Conservation (phyloP, 768 basidiomycete species). For the Trametes coccinea region DNA sequence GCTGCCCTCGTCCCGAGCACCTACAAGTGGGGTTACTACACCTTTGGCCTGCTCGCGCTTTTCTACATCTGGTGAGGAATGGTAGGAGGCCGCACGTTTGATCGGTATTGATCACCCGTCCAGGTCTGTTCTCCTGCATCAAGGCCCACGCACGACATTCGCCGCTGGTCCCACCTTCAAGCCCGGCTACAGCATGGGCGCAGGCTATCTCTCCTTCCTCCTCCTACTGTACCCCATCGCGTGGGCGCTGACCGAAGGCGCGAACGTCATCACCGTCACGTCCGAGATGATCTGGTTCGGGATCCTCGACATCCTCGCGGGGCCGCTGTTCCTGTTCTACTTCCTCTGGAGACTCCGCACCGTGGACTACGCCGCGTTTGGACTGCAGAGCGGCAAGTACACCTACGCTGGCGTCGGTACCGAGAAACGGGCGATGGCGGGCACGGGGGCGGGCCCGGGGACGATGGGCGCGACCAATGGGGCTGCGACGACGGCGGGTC, state of each 20-base stretch:
- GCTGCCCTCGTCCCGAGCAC: slow-evolving; percentile 48
- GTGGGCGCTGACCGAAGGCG: slow-evolving; percentile 58
- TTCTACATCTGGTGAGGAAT: slow-evolving; percentile 38
- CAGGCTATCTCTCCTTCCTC: slow-evolving; percentile 50
- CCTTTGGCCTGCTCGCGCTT: slow-evolving; percentile 46
- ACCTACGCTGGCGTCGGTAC: slow-evolving; percentile 13
- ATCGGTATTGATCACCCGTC: not conserved
- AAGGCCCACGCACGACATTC: slow-evolving; percentile 31
- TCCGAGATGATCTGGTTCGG: slow-evolving; percentile 59
- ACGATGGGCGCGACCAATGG: not conserved
- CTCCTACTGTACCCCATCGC: slow-evolving; percentile 59
- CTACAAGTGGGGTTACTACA: slow-evolving; percentile 55
- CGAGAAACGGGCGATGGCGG: not conserved
- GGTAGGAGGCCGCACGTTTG: not conserved
- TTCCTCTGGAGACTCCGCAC: slow-evolving; percentile 31
- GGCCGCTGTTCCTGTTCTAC: slow-evolving; percentile 38
- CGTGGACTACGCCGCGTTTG: slow-evolving; percentile 31
- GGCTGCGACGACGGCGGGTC: no score
- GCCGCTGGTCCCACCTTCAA: slow-evolving; percentile 27
- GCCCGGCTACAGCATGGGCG: slow-evolving; percentile 35
- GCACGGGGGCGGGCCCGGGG: not conserved
- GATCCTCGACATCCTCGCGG: slow-evolving; percentile 43
- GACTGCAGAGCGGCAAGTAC: slow-evolving; percentile 31
- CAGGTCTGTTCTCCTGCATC: slow-evolving; percentile 36
- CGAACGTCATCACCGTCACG: slow-evolving; percentile 49